phyloP scores from a whole-genome alignment of 179 eudicot genomes.

The Sideroxylon spinosum region DNA sequence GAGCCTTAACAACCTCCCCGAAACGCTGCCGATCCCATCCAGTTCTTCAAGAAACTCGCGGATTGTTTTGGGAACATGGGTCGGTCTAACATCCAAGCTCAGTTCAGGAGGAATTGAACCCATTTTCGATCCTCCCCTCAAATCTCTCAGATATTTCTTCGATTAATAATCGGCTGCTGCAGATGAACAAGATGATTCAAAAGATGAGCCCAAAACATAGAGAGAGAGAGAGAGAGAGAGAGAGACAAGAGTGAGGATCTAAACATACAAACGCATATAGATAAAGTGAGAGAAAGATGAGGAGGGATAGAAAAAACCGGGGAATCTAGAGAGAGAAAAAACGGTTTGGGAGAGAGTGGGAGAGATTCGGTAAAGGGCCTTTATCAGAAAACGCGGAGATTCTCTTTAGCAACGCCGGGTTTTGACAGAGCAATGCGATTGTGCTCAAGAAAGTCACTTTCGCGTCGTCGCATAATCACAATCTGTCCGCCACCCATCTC shows the following conservation, averaged over 20 bases:
- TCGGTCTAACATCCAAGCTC: constrained; percentile 40
- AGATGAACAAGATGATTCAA: not conserved
- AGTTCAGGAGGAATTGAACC: constrained; percentile 38
- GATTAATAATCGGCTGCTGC: constrained; percentile 6
- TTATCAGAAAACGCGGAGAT: too few relatives aligned
- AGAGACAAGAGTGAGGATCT: too few relatives aligned
- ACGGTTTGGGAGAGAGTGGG: too few relatives aligned
- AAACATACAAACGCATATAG: not conserved
- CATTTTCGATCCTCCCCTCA: constrained; percentile 18
- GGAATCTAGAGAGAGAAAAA: not conserved
- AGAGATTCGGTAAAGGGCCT: too few relatives aligned
- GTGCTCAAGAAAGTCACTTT: constrained; percentile 16
- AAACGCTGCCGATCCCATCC: constrained; percentile 32
- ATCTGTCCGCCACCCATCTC: constrained; percentile 14
- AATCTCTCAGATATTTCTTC: not conserved
- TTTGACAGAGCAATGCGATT: not conserved
- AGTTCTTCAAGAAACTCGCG: constrained; percentile 35
- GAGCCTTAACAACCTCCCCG: constrained; percentile 32
- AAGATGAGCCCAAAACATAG: not conserved
- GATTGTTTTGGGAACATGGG: constrained; percentile 30
- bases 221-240: not conserved
- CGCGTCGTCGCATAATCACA: constrained; percentile 34
- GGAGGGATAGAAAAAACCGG: not conserved
- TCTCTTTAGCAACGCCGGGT: not conserved
- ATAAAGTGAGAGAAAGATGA: constrained; percentile 7